These are phyloP conservation scores for Fusarium algeriense DNA, from an alignment of 2,329 filamentous ascomycete genomes.

Conservation along the genomic window DNA sequence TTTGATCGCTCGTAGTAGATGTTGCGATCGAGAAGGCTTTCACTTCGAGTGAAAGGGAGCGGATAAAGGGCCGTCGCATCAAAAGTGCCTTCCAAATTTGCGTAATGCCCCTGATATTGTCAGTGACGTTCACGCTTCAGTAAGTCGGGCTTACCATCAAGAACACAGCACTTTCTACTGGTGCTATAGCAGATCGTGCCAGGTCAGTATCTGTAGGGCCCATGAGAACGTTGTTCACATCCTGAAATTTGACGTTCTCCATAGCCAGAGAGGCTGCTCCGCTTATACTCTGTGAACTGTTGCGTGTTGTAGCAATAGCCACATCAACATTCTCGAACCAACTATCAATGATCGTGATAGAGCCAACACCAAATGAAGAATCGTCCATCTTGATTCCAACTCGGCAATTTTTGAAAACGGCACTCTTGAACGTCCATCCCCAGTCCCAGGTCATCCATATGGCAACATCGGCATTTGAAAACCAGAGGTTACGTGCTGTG, in stretches of 20 bases:
- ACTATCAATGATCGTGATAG: constrained; percentile 81
- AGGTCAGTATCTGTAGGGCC: constrained; percentile 38
- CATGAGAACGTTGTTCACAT: constrained; percentile 49
- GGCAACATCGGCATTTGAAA: constrained; percentile 73
- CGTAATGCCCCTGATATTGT: constrained; percentile 44
- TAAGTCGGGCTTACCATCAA: constrained; percentile 41
- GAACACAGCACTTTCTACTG: constrained; percentile 34
- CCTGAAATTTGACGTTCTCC: constrained; percentile 60
- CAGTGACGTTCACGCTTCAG: not conserved
- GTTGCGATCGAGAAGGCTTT: constrained; percentile 63
- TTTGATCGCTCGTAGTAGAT: constrained; percentile 78
- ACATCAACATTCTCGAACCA: constrained; percentile 74
- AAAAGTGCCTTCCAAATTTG: constrained; percentile 38
- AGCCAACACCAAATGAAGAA: constrained; percentile 71
- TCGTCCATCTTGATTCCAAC: constrained; percentile 76
- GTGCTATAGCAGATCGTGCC: constrained; percentile 19
- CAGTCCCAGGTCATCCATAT: constrained; percentile 82
- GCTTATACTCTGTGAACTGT: constrained; percentile 47
- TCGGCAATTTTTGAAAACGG: constrained; percentile 72
- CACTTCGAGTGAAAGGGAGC: constrained; percentile 29
- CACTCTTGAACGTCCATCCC: constrained; percentile 79
- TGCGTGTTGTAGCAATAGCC: constrained; percentile 74
- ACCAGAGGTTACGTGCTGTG: constrained; percentile 75
- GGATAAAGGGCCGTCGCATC: constrained; percentile 43
- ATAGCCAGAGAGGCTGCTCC: constrained; percentile 60